These are phyloP conservation scores for Nothopassalora personata DNA, from an alignment of 2,329 filamentous ascomycete species.

Conservation along the genomic window DNA sequence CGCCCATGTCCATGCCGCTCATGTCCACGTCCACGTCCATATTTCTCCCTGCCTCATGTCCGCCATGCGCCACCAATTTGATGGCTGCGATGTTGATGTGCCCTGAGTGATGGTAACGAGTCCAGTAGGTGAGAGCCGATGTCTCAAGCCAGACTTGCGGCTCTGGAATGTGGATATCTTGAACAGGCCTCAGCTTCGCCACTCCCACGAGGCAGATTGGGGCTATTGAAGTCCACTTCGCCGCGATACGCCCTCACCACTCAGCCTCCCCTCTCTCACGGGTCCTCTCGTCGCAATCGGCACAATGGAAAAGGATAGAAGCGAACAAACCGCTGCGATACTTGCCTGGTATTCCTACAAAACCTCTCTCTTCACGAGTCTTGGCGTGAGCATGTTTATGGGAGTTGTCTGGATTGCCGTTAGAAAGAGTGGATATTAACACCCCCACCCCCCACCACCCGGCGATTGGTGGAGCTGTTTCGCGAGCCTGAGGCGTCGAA, in stretches of 20 bases:
- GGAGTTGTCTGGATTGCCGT: not conserved
- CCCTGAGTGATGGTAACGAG: no score
- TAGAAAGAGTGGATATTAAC: not conserved
- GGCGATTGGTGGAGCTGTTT: not conserved
- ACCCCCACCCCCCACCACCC: not conserved
- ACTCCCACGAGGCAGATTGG: no score
- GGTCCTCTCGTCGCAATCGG: not conserved
- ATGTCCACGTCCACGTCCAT: conserved; percentile 22
- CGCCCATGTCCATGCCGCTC: conserved; percentile 13
- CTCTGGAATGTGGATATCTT: no score
- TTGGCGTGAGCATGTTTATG: not conserved
- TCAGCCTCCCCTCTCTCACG: no score
- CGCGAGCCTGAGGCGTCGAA: not conserved
- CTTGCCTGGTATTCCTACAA: not conserved
- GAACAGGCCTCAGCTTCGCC: no score
- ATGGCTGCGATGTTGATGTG: no score
- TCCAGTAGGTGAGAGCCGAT: no score
- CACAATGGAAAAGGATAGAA: not conserved
- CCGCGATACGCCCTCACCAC: no score
- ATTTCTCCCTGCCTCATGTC: no score
- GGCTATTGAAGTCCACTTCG: no score
- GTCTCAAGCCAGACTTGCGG: no score
- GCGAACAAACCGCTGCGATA: not conserved
- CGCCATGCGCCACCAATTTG: no score
- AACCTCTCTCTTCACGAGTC: not conserved